Evolutionary conservation across 805 yeast genomes (phyloP), one percentile per base, ranked within the genome.

Genomic region (Ascoidea rubescens): DNA sequence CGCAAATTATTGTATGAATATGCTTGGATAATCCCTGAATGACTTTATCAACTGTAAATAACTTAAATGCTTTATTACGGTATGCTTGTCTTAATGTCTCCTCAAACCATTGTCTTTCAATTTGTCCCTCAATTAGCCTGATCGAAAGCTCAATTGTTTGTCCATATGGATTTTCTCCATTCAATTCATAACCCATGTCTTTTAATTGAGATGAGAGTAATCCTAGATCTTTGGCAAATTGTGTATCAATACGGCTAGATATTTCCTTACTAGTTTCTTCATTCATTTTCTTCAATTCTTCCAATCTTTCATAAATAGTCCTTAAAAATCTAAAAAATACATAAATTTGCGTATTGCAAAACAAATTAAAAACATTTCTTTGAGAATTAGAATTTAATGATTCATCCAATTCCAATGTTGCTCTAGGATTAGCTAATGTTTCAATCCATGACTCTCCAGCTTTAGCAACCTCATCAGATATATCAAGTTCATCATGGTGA

Each of bases 31-130:
- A 64, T 7, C 79, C 77, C 60, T 82, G 87, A 43, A 86, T 77
- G 17, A 84, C 87, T 66, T 85, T 86, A 64, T 86, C 93, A 55
- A 86, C 73, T 1, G 95, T 86, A 67, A 85, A 87, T 55, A 86
- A 68, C 64, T 82, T 82, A 70, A 80, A 87, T 0, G 93, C 95
- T 51, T 78, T 76, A 66, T 84, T 86, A 57, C 87, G 73, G 67
- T 82, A 86, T 0, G 85, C 90, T 67, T 85, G 91, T 54, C 95
- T 79, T 53, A 87, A 67, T 4, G 87, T 71, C 62, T 87, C 95
- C 66, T 86, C 95, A 63, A 81, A 87, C 78, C 83, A 78, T 63
- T 79, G 87, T 55, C 82, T 87, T 61, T 86, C 95, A 45, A 86
- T 65, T n/a, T 84, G 87, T 8, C 88, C 89, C 58, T 85, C 89